Base-by-base conservation (phyloP, 2,329 filamentous ascomycete species). In the Fusarium denticulatum region DNA sequence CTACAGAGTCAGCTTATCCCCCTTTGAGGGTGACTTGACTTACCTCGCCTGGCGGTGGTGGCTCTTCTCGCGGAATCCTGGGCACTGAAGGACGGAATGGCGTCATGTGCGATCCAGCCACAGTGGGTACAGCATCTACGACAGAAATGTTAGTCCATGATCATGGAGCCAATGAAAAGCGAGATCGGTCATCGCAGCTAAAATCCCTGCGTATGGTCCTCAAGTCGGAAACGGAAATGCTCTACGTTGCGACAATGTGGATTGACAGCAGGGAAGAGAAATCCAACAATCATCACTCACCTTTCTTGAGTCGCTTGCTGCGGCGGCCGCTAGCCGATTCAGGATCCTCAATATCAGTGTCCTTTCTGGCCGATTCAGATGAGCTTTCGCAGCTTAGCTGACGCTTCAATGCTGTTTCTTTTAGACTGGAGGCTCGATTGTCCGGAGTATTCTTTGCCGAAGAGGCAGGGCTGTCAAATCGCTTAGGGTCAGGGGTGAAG, bases 51-150 rank as follows among this genome's bases (percentile, higher is more conserved):
- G 84, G 78, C n/a, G 79, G 76, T 15, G 80, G 76, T 30, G 81
- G 72, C 64, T 90, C 88, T 64, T 90, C 89, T 61, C 88, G 86
- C 26, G 88, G 86, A 67, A 91, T 86, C 71, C 90, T 89, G 24
- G 92, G 94, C 22, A 92, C 91, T 32, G 93, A 92, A 64, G 96
- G 94, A 60, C 96, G 93, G 79, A 97, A 95, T 78, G 96, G 90
- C 69, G 94, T 96, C 95, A 98, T 98, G 83, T 98, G 95, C 59
- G 96, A 98, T 61, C 96, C 96, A 73, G 95, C 95, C 75, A 99
- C 94, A 39, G 94, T 97, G 47, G 96, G 94, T 40, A 92, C 89
- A 47, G 87, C 85, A 82, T 90, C 89, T 80, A 72, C 53, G 69
- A 65, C 30, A 40, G 63, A 66, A 67, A 68, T 76, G 71, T 78